These are phyloP conservation scores for Wickerhamomyces pijperi DNA, from an alignment of 805 yeast species.

Conservation along the genomic window DNA sequence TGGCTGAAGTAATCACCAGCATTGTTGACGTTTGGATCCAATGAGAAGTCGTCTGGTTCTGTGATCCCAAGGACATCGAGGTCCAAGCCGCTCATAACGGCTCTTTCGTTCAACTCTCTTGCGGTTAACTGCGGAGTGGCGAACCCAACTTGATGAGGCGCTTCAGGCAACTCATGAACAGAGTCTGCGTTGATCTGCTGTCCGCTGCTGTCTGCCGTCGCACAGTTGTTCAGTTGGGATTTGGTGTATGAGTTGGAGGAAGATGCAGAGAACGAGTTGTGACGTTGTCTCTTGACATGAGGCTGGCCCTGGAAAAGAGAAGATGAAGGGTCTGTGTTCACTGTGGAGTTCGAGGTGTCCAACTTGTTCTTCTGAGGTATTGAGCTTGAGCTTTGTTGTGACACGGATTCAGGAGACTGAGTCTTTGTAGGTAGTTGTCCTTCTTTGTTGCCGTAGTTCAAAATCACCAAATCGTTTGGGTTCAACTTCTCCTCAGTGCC, in stretches of 20 bases:
- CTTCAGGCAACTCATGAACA: conserved; percentile 21
- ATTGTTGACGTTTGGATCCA: conserved; percentile 11
- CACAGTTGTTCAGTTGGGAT: no score
- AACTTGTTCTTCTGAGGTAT: neutral
- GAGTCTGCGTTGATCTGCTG: neutral
- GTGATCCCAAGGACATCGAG: conserved; percentile 25
- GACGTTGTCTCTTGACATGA: conserved; percentile 22
- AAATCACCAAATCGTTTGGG: conserved; percentile 16
- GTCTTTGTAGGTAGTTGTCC: conserved; percentile 22
- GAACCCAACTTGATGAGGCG: conserved; percentile 66
- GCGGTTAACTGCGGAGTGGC: conserved; percentile 70
- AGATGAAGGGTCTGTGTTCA: neutral
- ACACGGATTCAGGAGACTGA: neutral
- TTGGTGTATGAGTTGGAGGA: conserved; percentile 25
- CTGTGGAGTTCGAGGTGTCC: neutral
- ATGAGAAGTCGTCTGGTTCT: conserved; percentile 12
- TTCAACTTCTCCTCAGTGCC: conserved; percentile 19
- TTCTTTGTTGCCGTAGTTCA: conserved; percentile 27
- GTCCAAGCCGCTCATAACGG: conserved; percentile 26
- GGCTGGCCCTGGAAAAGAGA: neutral
- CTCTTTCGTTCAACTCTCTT: conserved; percentile 26
- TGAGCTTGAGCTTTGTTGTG: conserved; percentile 3
- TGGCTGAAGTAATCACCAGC: neutral
- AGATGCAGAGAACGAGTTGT: conserved; percentile 33
- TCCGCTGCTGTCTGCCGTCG: no score